These are phyloP conservation scores for Fusarium sarcochroum DNA, from an alignment of 2,329 filamentous ascomycete genomes.

Conservation along the genomic window DNA sequence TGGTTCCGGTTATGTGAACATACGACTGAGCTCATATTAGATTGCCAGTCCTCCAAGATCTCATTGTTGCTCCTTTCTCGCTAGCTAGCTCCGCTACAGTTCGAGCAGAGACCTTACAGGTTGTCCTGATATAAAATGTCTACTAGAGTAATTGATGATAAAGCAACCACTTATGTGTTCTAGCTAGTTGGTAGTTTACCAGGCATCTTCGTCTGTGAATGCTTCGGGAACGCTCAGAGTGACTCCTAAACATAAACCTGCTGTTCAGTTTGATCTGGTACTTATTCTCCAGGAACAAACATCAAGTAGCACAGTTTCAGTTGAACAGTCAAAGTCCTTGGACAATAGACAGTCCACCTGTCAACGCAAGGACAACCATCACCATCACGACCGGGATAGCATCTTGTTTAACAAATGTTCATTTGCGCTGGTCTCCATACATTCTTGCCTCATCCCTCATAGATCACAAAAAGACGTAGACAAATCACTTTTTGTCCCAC, in stretches of 20 bases:
- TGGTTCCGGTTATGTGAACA: too few relatives aligned
- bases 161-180: too few relatives aligned
- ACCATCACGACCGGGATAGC: not conserved
- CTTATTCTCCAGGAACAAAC: not conserved
- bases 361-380: not conserved
- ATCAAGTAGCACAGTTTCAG: too few relatives aligned
- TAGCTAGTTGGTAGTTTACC: too few relatives aligned
- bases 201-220: not conserved
- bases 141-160: too few relatives aligned
- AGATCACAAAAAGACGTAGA: conserved; percentile 38
- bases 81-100: too few relatives aligned
- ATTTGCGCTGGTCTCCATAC: conserved; percentile 12
- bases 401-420: conserved; percentile 13
- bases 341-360: not conserved
- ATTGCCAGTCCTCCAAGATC: too few relatives aligned
- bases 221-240: not conserved
- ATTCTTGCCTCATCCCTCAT: conserved; percentile 25
- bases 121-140: too few relatives aligned
- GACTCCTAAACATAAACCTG: not conserved
- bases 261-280: not conserved
- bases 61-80: too few relatives aligned
- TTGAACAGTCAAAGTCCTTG: not conserved
- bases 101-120: too few relatives aligned
- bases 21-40: too few relatives aligned
- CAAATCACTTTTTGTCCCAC: conserved; percentile 44